Evolutionary conservation across 1,139 yeast species (phyloP).

Genomic region (Suhomyces kunorum): DNA sequence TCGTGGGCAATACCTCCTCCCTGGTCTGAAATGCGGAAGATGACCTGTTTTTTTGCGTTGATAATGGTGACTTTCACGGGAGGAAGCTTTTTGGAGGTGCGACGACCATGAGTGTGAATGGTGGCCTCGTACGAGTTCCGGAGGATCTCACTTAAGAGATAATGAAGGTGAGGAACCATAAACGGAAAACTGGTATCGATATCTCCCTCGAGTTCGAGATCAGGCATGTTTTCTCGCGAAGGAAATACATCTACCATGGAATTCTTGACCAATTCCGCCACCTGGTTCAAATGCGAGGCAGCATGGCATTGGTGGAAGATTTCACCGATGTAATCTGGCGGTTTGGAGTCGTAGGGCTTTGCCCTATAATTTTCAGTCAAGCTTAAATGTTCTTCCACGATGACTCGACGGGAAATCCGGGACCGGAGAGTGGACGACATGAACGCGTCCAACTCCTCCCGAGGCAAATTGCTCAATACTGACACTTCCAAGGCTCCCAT

Average conservation of each 20-base stretch:
- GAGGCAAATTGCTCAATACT: conserved; percentile 61
- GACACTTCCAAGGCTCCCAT: conserved; percentile 91
- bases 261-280: conserved; percentile 51
- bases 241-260: conserved; percentile 55
- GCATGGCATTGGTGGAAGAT: conserved; percentile 81
- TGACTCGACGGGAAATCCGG: conserved; percentile 83
- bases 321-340: conserved; percentile 79
- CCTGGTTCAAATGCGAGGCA: conserved; percentile 56
- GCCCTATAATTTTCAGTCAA: conserved; percentile 62
- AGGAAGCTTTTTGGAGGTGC: conserved; percentile 47
- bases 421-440: conserved; percentile 79
- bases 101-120: conserved; percentile 42
- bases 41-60: conserved; percentile 63
- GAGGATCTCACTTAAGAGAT: conserved; percentile 80
- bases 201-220: conserved; percentile 70
- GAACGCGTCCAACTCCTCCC: conserved; percentile 63
- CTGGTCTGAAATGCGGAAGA: conserved; percentile 79
- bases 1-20: conserved; percentile 82
- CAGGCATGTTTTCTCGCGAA: conserved; percentile 64
- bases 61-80: conserved; percentile 74
- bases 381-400: conserved; percentile 86
- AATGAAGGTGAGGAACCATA: conserved; percentile 82
- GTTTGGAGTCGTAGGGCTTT: conserved; percentile 48
- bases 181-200: conserved; percentile 69
- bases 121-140: conserved; percentile 86